Evolutionary conservation across 192 early-diverging fungal species (phyloP).

Genomic region (Helicostylum pulchrum): DNA sequence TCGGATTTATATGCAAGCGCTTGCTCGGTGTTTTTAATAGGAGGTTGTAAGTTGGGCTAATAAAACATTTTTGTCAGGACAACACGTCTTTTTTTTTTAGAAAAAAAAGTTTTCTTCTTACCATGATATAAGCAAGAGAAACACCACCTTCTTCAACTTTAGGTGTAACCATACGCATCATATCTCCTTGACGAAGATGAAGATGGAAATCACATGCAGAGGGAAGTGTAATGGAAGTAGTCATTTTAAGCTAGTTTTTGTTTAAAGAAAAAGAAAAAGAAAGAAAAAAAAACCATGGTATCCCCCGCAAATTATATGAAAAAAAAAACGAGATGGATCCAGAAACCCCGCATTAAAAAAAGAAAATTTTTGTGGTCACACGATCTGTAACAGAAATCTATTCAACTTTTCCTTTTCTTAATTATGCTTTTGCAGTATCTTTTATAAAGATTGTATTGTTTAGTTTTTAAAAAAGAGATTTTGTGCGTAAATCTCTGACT

Average conservation of each 20-base stretch:
- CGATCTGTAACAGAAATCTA: no score
- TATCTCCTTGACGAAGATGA: slow-evolving; percentile 87
- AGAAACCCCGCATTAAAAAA: no score
- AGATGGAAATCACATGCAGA: slow-evolving; percentile 87
- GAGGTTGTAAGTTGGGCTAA: slow-evolving; percentile 92
- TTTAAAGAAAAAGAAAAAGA: slow-evolving; percentile 2
- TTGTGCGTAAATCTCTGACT: no score
- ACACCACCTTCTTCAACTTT: slow-evolving; percentile 76
- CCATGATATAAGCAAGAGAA: slow-evolving; percentile 89
- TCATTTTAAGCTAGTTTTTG: slow-evolving; percentile 3
- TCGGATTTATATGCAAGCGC: slow-evolving; percentile 81
- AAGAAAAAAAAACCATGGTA: not conserved
- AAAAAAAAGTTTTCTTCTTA: slow-evolving; percentile 27
- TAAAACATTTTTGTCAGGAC: no score
- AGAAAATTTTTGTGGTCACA: no score
- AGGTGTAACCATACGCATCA: slow-evolving; percentile 90
- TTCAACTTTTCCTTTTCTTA: no score
- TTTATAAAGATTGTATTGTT: no score
- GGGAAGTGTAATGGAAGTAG: slow-evolving; percentile 55
- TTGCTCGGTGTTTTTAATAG: slow-evolving; percentile 81
- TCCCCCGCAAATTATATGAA: no score
- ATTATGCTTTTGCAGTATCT: no score
- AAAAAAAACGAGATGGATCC: no score
- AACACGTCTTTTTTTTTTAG: no score
- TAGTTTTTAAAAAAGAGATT: no score